Conservation (phyloP, 768 basidiomycete species). For the Pisolithus orientalis region DNA sequence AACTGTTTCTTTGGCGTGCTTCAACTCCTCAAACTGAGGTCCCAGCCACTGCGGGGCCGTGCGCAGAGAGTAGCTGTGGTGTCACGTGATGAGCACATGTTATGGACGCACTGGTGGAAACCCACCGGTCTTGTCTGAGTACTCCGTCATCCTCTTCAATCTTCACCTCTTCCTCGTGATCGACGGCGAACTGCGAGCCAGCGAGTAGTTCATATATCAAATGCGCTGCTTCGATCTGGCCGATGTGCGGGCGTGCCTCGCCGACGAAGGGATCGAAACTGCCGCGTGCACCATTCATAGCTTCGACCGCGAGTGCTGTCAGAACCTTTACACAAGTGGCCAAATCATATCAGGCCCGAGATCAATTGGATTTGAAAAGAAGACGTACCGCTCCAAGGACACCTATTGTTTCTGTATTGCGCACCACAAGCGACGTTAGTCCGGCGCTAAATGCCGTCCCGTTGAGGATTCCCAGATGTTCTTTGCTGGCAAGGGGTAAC, state of each 20-base stretch:
- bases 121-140: slow-evolving; percentile 75
- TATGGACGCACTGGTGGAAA: not conserved
- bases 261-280: slow-evolving; percentile 77
- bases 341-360: not conserved
- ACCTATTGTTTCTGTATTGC: slow-evolving; percentile 63
- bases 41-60: slow-evolving; percentile 83
- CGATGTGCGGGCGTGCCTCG: slow-evolving; percentile 74
- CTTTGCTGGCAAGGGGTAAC: slow-evolving; percentile 64
- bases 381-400: slow-evolving; percentile 41
- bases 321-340: slow-evolving; percentile 40
- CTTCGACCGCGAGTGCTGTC: slow-evolving; percentile 83
- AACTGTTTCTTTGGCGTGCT: slow-evolving; percentile 56
- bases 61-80: slow-evolving; percentile 39
- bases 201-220: slow-evolving; percentile 64
- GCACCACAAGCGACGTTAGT: slow-evolving; percentile 66
- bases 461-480: slow-evolving; percentile 76
- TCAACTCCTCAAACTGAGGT: slow-evolving; percentile 77
- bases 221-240: slow-evolving; percentile 73
- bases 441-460: slow-evolving; percentile 84
- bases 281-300: slow-evolving; percentile 64
- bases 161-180: slow-evolving; percentile 65
- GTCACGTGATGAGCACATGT: too few relatives aligned
- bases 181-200: slow-evolving; percentile 61
- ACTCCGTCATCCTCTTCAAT: slow-evolving; percentile 68
- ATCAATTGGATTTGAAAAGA: not conserved